phyloP scores from a whole-genome alignment of 257 asterid species.

The Osmanthus fragrans region DNA sequence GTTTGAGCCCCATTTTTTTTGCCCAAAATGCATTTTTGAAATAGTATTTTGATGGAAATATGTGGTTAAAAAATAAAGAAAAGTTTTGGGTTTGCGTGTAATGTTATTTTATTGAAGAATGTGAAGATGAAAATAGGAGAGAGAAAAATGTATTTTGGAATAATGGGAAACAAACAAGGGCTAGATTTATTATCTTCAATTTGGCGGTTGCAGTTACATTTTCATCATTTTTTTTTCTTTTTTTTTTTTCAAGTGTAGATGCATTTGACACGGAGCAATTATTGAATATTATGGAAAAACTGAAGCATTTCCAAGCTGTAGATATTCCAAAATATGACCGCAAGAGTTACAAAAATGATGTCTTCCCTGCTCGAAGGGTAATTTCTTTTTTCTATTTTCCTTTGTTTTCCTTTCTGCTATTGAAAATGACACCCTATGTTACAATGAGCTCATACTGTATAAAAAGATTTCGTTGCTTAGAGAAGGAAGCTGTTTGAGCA shows the following conservation, averaged over 20 bases:
- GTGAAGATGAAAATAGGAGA: too few species aligned
- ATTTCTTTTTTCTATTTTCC: neutral
- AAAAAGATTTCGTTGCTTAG: neutral
- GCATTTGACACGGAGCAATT: constrained; percentile 84
- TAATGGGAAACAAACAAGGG: too few species aligned
- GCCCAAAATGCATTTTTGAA: too few species aligned
- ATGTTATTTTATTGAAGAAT: too few species aligned
- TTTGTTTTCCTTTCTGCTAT: neutral
- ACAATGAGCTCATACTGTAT: neutral
- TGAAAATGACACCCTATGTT: constrained; percentile 15
- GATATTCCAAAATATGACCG: constrained; percentile 94
- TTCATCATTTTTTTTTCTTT: constrained; percentile 10
- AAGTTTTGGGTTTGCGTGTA: too few species aligned
- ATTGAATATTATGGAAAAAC: constrained; percentile 65
- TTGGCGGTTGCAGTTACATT: constrained; percentile 22
- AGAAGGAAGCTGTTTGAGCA: neutral
- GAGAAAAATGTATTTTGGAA: too few species aligned
- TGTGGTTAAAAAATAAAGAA: too few species aligned
- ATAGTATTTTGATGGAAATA: too few species aligned
- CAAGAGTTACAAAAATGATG: constrained; percentile 74
- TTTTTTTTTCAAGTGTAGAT: constrained; percentile 45
- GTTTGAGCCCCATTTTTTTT: too few species aligned
- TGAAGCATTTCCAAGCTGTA: constrained; percentile 83
- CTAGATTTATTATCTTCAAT: constrained; percentile 16
- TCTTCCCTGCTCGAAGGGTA: constrained; percentile 87